These are phyloP conservation scores for Silene uniflora DNA, from an alignment of 148 eudicot genomes.

Conservation along the genomic window DNA sequence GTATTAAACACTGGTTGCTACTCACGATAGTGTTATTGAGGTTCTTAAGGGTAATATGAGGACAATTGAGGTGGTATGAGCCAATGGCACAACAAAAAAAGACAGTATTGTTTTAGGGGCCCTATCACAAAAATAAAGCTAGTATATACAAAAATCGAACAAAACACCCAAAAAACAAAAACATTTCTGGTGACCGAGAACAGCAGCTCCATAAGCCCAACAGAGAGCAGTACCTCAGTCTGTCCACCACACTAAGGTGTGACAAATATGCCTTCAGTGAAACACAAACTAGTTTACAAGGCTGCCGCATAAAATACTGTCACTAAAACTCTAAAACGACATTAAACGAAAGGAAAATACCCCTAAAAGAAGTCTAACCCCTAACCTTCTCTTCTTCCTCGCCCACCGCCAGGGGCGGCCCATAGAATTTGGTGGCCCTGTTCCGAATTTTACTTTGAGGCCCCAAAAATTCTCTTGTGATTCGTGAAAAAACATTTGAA, in stretches of 20 bases:
- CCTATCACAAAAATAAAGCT: not conserved
- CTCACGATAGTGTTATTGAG: not conserved
- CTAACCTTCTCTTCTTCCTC: not conserved
- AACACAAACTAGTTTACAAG: not conserved
- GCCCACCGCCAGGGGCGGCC: too few species aligned
- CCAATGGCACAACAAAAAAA: not conserved
- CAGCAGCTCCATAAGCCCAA: too few species aligned
- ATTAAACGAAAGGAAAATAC: not conserved
- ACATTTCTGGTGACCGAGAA: too few species aligned
- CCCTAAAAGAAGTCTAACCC: not conserved
- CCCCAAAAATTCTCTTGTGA: too few species aligned
- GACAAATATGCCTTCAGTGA: too few species aligned
- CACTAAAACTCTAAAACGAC: not conserved
- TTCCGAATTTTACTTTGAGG: too few species aligned
- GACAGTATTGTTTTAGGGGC: not conserved
- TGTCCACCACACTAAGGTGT: too few species aligned
- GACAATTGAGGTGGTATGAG: not conserved
- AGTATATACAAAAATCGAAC: too few species aligned
- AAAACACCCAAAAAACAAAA: not conserved
- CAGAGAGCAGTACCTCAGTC: too few species aligned
- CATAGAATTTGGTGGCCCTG: too few species aligned
- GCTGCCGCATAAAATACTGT: not conserved
- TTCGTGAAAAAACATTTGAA: too few species aligned
- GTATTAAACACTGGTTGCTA: not conserved
- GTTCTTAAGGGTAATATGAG: not conserved